Evolutionary conservation across 2,329 filamentous ascomycete genomes (phyloP).

Genomic region (Diaporthe humulicola): DNA sequence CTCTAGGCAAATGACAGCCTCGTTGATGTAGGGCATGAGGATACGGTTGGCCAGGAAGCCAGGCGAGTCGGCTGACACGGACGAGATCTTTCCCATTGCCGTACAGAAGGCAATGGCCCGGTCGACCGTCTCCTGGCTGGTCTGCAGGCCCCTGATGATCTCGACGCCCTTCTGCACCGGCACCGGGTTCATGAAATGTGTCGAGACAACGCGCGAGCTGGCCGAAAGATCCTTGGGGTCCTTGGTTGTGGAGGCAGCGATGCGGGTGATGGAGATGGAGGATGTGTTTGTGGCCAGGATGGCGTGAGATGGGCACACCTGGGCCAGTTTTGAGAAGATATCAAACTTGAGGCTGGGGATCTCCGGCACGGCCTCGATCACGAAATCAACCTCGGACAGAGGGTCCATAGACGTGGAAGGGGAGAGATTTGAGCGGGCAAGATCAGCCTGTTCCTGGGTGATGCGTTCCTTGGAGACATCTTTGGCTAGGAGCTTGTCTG

Average conservation of each 20-base stretch:
- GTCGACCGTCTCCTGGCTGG: constrained; percentile 82
- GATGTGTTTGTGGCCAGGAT: constrained; percentile 98
- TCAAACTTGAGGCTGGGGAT: constrained; percentile 88
- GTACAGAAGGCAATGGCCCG: constrained; percentile 88
- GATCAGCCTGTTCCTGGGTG: constrained; percentile 83
- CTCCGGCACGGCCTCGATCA: constrained; percentile 97
- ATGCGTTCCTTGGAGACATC: constrained; percentile 91
- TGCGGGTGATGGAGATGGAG: constrained; percentile 97
- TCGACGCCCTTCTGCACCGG: constrained; percentile 97
- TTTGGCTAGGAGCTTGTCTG: constrained; percentile 93
- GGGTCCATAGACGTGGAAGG: constrained; percentile 81
- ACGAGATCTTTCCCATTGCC: constrained; percentile 93
- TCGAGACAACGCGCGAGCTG: constrained; percentile 90
- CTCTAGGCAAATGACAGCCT: constrained; percentile 95
- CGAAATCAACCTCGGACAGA: constrained; percentile 89
- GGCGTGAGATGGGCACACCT: constrained; percentile 85
- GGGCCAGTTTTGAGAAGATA: constrained; percentile 87
- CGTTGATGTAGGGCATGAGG: constrained; percentile 99
- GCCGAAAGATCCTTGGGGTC: constrained; percentile 85
- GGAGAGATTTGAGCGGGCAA: constrained; percentile 76
- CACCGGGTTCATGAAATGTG: constrained; percentile 99
- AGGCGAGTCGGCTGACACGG: constrained; percentile 88
- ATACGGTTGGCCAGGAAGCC: constrained; percentile 98
- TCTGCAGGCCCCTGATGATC: constrained; percentile 95
- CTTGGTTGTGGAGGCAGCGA: constrained; percentile 86